phyloP scores from a whole-genome alignment of 306 rosid genomes.

The Pyrus pyrifolia region DNA sequence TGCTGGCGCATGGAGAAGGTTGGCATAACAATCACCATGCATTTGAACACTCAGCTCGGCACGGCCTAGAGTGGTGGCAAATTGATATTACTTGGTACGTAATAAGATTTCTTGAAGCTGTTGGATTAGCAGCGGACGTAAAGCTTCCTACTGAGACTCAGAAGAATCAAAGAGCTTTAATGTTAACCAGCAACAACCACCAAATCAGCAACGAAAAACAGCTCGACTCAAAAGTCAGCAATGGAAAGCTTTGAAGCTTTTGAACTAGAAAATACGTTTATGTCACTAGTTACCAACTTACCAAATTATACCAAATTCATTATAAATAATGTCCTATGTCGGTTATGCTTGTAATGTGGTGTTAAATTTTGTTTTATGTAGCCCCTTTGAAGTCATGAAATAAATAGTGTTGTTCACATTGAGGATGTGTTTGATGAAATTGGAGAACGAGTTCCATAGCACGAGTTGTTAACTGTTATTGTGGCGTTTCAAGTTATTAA shows the following conservation, averaged over 20 bases:
- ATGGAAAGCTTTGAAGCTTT: not conserved
- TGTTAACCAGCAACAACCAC: not conserved
- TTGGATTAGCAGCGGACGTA: constrained; percentile 68
- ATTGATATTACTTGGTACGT: constrained; percentile 78
- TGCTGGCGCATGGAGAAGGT: constrained; percentile 86
- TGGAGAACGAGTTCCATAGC: too few species aligned
- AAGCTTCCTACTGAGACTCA: constrained; percentile 58
- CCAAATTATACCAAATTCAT: too few species aligned
- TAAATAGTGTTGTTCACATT: too few species aligned
- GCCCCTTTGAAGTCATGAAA: too few species aligned
- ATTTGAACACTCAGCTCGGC: constrained; percentile 77
- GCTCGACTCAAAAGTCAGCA: not conserved
- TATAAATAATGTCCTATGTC: too few species aligned
- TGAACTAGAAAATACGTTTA: too few species aligned
- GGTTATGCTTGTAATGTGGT: too few species aligned
- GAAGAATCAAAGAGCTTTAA: constrained; percentile 35
- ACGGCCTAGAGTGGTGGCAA: constrained; percentile 91
- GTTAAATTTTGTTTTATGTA: too few species aligned
- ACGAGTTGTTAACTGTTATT: too few species aligned
- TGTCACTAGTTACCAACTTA: too few species aligned
- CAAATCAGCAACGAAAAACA: not conserved
- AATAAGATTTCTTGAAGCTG: constrained; percentile 47
- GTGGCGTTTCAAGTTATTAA: too few species aligned
- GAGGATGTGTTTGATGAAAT: too few species aligned
- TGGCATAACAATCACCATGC: constrained; percentile 98